These are phyloP conservation scores for Monosporascus sp. DNA, from an alignment of 2,329 filamentous ascomycete genomes.

Conservation along the genomic window DNA sequence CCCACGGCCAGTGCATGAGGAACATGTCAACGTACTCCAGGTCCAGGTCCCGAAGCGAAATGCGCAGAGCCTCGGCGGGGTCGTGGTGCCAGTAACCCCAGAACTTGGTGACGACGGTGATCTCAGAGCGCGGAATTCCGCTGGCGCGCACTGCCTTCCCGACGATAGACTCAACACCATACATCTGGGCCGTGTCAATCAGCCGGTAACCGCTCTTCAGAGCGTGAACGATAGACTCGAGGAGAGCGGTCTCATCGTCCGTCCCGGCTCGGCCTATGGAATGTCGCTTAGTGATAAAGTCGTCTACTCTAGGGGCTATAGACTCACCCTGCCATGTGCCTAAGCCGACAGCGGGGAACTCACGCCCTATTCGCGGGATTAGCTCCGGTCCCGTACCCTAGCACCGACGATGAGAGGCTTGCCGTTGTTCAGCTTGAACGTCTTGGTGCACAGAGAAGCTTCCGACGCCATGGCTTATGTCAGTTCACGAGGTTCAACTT, in stretches of 20 bases:
- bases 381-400: no score
- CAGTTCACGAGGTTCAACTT: no score
- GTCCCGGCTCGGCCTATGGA: not conserved
- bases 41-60: conserved; percentile 40
- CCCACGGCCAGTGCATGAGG: conserved; percentile 50
- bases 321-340: conserved; percentile 21
- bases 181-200: conserved; percentile 24
- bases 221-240: conserved; percentile 12
- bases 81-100: not conserved
- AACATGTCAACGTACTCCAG: conserved; percentile 48
- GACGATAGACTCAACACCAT: conserved; percentile 22
- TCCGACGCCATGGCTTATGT: not conserved
- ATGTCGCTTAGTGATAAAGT: not conserved
- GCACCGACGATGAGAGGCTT: not conserved
- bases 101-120: conserved; percentile 27
- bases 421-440: conserved; percentile 13
- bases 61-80: conserved; percentile 37
- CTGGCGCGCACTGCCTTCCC: conserved; percentile 27
- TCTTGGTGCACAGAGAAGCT: conserved; percentile 9
- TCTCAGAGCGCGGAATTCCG: conserved; percentile 27
- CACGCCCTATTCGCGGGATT: conserved; percentile 2
- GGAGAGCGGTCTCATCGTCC: conserved; percentile 15
- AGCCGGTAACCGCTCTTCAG: conserved; percentile 25
- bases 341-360: conserved; percentile 17
- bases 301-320: not conserved